Base-by-base conservation (phyloP, 306 rosid genomes). In the Fagus crenata region DNA sequence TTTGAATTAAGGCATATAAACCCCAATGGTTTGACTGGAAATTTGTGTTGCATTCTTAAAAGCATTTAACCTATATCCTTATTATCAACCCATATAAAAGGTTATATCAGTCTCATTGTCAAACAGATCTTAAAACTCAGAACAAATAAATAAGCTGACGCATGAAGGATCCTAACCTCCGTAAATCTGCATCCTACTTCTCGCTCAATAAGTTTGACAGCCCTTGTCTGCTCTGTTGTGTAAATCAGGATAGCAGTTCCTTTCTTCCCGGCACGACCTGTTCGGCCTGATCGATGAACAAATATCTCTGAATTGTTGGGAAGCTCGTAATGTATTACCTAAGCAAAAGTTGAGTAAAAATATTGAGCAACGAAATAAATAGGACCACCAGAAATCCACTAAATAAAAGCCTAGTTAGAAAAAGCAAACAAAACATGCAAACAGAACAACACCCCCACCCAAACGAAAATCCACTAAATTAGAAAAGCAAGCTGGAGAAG, bases 261-360 rank as follows among this genome's bases (percentile, higher is more conserved):
- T 84, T 88, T 96, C 91, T 89, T 96, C 75, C 99, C 99, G 76
- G 99, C 98, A 83, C 99, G 96, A 39, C 99, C 99, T 70, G 99
- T 96, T 74, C 99, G 86, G 53, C 99, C 99, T 2, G 99, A 92
- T 80, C 99, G 93, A 75, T 96, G 99, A 78, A 96, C 98, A 90
- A 96, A 96, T 89, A 93, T 92, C 86, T 93, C 99, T 13, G 99
- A 87, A 82, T 67, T 67, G 82, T 89, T 96, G 84, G 99, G 98
- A 78, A 91, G 96, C 82, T 92, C 99, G n/a, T 81, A 96, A 81
- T 96, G 99, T 84, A 96, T 89, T 31, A 96, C 75, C 99, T 96
- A 74, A 0, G 12, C 43, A 59, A 72, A 55, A 40, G 31, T 5
- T 40, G n/a, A 56, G 18, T 53, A 32, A 22, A n/a, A 53, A 11